Evolutionary conservation across 2,329 filamentous ascomycete species (phyloP), one percentile per base, ranked within the genome.

Genomic region (Trichoderma asperellum): DNA sequence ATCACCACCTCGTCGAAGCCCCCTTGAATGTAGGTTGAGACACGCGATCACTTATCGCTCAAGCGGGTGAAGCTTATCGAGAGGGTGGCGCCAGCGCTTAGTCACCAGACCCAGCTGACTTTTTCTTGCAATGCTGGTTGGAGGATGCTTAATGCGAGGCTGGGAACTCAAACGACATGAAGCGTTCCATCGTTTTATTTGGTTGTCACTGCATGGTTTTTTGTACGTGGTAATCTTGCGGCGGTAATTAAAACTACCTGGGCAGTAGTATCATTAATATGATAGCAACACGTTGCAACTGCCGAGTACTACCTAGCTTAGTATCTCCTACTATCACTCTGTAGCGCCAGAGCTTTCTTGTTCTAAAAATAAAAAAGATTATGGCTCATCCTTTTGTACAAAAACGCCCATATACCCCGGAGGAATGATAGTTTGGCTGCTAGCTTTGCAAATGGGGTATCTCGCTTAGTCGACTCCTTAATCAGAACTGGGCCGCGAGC

Each of bases 31-130:
- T 62, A 68, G 68, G 67, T 69, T 61, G 60, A 72, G 71, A 73
- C 72, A 71, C 69, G 71, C 72, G 71, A 72, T 70, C 69, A 70
- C 53, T 66, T 66, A 66, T 66, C 63, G 63, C 52, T 35, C n/a
- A 47, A 55, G 69, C 58, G 64, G 69, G 64, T 53, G 69, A 58
- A 52, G 58, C 69, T 70, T 70, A 70, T 70, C 69, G 61, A 64
- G 61, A 66, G 53, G 62, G 62, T 66, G 62, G 62, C 62, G 62
- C 37, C 37, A 21, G 53, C 35, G 35, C 53, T 66, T 57, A 58
- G 62, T 66, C 62, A 66, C 53, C 21, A 34, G 53, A 21, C 37
- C 37, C 62, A 66, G 35, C 62, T 65, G 52, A 65, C 53, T 34
- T 27, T 56, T 21, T 27, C 21, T 24, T 55, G 49, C 49, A 27